phyloP scores from a whole-genome alignment of 2,329 filamentous ascomycete genomes.

The Colletotrichum gigasporum region DNA sequence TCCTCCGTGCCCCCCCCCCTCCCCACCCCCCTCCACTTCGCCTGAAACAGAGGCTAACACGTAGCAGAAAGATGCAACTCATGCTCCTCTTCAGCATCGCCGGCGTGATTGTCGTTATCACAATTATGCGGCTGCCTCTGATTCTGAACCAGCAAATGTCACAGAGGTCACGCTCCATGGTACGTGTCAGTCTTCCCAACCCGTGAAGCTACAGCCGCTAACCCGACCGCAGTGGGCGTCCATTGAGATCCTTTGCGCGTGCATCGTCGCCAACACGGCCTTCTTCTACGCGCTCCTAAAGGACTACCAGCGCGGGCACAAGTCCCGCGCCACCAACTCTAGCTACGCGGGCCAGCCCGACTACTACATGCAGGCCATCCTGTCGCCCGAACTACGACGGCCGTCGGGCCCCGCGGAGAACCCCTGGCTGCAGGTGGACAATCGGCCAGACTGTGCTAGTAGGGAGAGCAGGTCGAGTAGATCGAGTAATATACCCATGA shows the following conservation, averaged over 20 bases:
- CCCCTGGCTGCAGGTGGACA: neutral
- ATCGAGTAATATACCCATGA: constrained; percentile 16
- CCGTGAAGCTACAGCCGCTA: neutral
- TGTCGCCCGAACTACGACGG: constrained; percentile 10
- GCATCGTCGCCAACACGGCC: constrained; percentile 41
- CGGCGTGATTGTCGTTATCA: constrained; percentile 39
- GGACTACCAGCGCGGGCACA: constrained; percentile 38
- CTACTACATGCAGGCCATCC: constrained; percentile 24
- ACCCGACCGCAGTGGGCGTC: constrained; percentile 39
- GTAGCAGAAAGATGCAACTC: constrained; percentile 33
- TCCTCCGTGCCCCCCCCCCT: too few relatives aligned
- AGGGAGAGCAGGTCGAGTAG: constrained; percentile 16
- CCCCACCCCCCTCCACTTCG: too few relatives aligned
- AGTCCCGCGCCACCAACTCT: constrained; percentile 17
- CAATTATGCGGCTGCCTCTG: constrained; percentile 40
- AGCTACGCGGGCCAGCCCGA: constrained; percentile 24
- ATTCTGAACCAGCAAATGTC: constrained; percentile 41
- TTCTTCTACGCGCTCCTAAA: constrained; percentile 41
- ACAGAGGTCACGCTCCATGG: constrained; percentile 41
- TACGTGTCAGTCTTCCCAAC: constrained; percentile 3
- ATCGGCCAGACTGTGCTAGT: constrained; percentile 8
- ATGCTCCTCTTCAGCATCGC: constrained; percentile 40
- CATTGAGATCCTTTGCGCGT: constrained; percentile 44
- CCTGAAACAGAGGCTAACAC: neutral
- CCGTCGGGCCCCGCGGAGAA: too few relatives aligned